Percentiles rank a stretch among this genome's conserved stretches.
Evolutionary conservation across 768 basidiomycete species (phyloP).

Genomic region (Naematelia aurantialba): DNA sequence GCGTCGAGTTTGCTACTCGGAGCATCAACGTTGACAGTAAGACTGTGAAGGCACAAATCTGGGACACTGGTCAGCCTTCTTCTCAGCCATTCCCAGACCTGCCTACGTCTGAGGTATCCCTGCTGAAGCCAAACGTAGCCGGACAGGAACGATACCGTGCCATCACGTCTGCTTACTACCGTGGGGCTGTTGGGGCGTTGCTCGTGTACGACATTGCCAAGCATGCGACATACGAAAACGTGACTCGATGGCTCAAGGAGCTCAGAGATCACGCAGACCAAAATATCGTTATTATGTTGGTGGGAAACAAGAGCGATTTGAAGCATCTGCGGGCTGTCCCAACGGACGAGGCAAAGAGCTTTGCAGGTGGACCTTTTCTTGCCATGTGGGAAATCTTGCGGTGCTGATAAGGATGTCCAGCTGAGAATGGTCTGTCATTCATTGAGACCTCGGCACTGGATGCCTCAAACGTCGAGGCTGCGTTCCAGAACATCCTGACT

Average conservation of each 20-base stretch:
- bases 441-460: constrained; percentile 99
- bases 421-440: constrained; percentile 87
- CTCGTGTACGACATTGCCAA: constrained; percentile 53
- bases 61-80: constrained; percentile 82
- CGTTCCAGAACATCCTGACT: constrained; percentile 93
- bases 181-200: constrained; percentile 68
- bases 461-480: constrained; percentile 94
- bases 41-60: constrained; percentile 95
- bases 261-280: constrained; percentile 79
- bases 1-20: constrained; percentile 96
- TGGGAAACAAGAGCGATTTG: constrained; percentile 98
- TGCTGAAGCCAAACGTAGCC: constrained; percentile 55
- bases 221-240: constrained; percentile 75
- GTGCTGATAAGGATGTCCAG: constrained; percentile 50
- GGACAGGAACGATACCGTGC: constrained; percentile 97
- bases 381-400: not conserved
- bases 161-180: constrained; percentile 97
- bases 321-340: constrained; percentile 94
- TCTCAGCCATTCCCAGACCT: not conserved
- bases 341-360: constrained; percentile 92
- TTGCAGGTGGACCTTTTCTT: constrained; percentile 62
- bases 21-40: constrained; percentile 93
- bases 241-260: constrained; percentile 95
- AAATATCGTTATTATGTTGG: constrained; percentile 92
- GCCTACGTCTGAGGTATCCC: not conserved